Conservation (phyloP, 2,329 filamentous ascomycete genomes). For the Lojkania enalia region DNA sequence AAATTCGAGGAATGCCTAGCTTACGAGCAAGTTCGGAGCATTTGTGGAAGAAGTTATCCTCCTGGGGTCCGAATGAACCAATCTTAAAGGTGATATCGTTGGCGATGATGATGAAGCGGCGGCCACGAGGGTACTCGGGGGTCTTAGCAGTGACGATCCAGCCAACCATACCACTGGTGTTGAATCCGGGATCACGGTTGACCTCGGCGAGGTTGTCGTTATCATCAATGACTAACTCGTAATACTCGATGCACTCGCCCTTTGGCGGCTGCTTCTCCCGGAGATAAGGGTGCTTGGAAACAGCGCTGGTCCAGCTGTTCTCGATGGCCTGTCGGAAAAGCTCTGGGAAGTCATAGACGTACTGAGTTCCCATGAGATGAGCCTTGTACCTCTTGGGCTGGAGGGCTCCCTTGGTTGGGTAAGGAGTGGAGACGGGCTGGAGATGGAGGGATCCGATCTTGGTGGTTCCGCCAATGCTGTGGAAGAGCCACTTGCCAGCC, state of each 20-base stretch:
- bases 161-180: slow-evolving; percentile 96
- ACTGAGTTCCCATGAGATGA: slow-evolving; percentile 98
- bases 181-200: slow-evolving; percentile 90
- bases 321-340: slow-evolving; percentile 97
- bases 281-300: slow-evolving; percentile 72
- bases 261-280: slow-evolving; percentile 79
- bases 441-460: slow-evolving; percentile 96
- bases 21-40: slow-evolving; percentile 95
- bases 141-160: slow-evolving; percentile 96
- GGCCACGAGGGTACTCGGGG: slow-evolving; percentile 89
- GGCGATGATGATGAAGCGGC: slow-evolving; percentile 93
- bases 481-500: slow-evolving; percentile 92
- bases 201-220: slow-evolving; percentile 90
- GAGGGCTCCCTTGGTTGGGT: slow-evolving; percentile 97
- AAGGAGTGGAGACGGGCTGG: slow-evolving; percentile 85
- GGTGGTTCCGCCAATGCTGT: slow-evolving; percentile 91
- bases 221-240: slow-evolving; percentile 92
- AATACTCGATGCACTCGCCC: slow-evolving; percentile 92
- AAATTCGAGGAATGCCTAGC: slow-evolving; percentile 93
- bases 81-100: slow-evolving; percentile 99
- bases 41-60: slow-evolving; percentile 99
- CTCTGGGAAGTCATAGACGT: slow-evolving; percentile 99
- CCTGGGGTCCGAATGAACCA: slow-evolving; percentile 92
- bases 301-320: slow-evolving; percentile 83
- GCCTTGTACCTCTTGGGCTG: slow-evolving; percentile 99